These are phyloP conservation scores for Aspergillus fijiensis DNA, from an alignment of 2,329 filamentous ascomycete genomes.

Conservation along the genomic window DNA sequence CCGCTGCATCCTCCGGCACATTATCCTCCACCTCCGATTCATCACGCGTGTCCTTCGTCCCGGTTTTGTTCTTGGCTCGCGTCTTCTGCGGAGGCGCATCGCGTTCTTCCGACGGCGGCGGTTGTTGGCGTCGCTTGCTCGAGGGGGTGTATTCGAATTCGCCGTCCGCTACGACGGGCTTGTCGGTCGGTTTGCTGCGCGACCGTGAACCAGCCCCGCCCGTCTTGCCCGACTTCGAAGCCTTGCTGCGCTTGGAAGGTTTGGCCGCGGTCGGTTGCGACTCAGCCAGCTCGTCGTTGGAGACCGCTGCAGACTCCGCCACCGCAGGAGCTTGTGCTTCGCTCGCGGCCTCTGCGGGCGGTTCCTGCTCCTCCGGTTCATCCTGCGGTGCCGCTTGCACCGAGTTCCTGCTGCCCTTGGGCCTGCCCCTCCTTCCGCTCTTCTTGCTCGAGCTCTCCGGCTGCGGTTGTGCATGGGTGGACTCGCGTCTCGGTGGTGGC, in stretches of 20 bases:
- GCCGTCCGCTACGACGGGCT: conserved; percentile 36
- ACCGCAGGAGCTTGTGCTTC: conserved; percentile 30
- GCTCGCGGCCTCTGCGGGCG: conserved; percentile 38
- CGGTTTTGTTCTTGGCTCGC: conserved; percentile 19
- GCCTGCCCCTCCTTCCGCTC: conserved; percentile 30
- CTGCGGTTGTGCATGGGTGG: conserved; percentile 21
- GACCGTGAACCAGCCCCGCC: conserved; percentile 19
- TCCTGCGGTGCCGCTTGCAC: conserved; percentile 26
- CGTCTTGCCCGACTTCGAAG: conserved; percentile 21
- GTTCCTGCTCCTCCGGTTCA: conserved; percentile 42
- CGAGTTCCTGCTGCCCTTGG: conserved; percentile 32
- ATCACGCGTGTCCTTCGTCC: conserved; percentile 9
- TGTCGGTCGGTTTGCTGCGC: conserved; percentile 29
- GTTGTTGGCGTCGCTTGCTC: conserved; percentile 22
- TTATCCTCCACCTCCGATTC: conserved; percentile 30
- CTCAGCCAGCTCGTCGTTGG: conserved; percentile 29
- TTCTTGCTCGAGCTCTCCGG: conserved; percentile 22
- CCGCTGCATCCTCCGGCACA: conserved; percentile 32
- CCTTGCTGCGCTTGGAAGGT: conserved; percentile 19
- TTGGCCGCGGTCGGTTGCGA: conserved; percentile 18
- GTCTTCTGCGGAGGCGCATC: conserved; percentile 22
- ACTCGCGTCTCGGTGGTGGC: conserved; percentile 29
- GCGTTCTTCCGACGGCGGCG: conserved; percentile 17
- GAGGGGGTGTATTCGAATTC: conserved; percentile 45
- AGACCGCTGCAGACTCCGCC: conserved; percentile 20